Evolutionary conservation across 2,329 filamentous ascomycete species (phyloP).

Genomic region (Dothistroma septosporum): DNA sequence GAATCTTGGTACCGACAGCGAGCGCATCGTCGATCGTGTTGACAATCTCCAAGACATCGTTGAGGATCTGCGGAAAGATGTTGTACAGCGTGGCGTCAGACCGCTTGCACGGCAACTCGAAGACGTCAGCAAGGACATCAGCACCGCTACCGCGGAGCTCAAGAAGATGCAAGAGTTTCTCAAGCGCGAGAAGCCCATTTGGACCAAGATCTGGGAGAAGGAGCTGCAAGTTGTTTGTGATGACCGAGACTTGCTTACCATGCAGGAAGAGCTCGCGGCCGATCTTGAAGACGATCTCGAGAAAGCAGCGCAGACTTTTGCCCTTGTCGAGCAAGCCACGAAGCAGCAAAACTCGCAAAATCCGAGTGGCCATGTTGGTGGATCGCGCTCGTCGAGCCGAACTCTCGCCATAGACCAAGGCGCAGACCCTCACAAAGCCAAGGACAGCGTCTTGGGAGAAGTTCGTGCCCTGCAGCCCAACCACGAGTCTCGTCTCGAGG

Average conservation of each 20-base stretch:
- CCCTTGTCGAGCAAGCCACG: slow-evolving; percentile 94
- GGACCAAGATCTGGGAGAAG: slow-evolving; percentile 99
- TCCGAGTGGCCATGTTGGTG: slow-evolving; percentile 22
- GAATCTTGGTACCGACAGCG: slow-evolving; percentile 78
- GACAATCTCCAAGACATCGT: slow-evolving; percentile 97
- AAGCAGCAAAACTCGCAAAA: slow-evolving; percentile 88
- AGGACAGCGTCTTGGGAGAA: slow-evolving; percentile 87
- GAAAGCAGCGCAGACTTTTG: slow-evolving; percentile 89
- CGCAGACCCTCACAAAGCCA: slow-evolving; percentile 72
- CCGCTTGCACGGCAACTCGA: slow-evolving; percentile 88
- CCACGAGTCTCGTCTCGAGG: slow-evolving; percentile 86
- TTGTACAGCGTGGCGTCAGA: slow-evolving; percentile 86
- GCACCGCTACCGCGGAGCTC: slow-evolving; percentile 73
- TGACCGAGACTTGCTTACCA: slow-evolving; percentile 86
- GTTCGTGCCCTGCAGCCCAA: slow-evolving; percentile 91
- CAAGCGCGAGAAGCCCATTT: slow-evolving; percentile 85
- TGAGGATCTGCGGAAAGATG: slow-evolving; percentile 95
- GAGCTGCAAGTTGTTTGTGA: slow-evolving; percentile 94
- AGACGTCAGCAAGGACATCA: slow-evolving; percentile 81
- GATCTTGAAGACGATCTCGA: slow-evolving; percentile 93
- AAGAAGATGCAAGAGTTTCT: slow-evolving; percentile 93
- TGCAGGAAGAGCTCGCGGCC: slow-evolving; percentile 91
- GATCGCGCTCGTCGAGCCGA: slow-evolving; percentile 9
- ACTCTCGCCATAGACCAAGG: slow-evolving; percentile 45
- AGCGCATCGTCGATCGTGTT: slow-evolving; percentile 83